Base-by-base conservation (phyloP, 257 asterid genomes). In the Anisodus acutangulus region DNA sequence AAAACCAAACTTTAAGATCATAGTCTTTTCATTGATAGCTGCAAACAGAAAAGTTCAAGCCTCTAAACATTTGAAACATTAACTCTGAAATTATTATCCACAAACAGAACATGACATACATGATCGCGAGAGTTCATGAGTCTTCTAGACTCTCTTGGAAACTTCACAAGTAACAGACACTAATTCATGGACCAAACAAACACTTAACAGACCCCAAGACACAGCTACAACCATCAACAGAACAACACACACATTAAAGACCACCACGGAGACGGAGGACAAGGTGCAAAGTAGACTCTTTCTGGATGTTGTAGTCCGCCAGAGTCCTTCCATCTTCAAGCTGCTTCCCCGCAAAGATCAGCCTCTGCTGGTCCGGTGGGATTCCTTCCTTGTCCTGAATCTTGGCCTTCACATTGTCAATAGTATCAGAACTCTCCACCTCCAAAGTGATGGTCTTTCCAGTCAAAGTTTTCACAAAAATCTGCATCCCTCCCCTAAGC, bases 301-400 rank as follows among this genome's bases (percentile, higher is more conserved):
- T 83, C 35, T 69, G 85, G 26, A 83, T 83, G 10, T 83, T 83
- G 26, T 83, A 83, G 22, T 83, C 85, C 6, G 85, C 85, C 9
- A 83, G 51, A 10, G 85, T 83, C 0, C 85, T 26, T 11, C 85
- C 85, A 55, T 83, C 85, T 51, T 83, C 85, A 1, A 83, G 37
- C 7, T 83, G 85, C 19, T 83, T 83, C 3, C 85, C 85, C 5
- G 85, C 85, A 16, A 83, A 83, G 59, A 83, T 83, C 69, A 83
- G 41, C 59, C 85, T 83, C 57, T 83, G 85, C 85, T 83, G 85
- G 4, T 82, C 85, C n/a, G n/a, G n/a, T n/a, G n/a, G 85, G 3
- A 82, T 82, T 3, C 85, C 85, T 67, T 82, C 85, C 79, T 82
- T 82, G 67, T 82, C 85, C 37, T 82, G 85, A 51, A 82, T 82